Evolutionary conservation across 2,329 filamentous ascomycete genomes (phyloP).

Genomic region (Blastomyces emzantsi): DNA sequence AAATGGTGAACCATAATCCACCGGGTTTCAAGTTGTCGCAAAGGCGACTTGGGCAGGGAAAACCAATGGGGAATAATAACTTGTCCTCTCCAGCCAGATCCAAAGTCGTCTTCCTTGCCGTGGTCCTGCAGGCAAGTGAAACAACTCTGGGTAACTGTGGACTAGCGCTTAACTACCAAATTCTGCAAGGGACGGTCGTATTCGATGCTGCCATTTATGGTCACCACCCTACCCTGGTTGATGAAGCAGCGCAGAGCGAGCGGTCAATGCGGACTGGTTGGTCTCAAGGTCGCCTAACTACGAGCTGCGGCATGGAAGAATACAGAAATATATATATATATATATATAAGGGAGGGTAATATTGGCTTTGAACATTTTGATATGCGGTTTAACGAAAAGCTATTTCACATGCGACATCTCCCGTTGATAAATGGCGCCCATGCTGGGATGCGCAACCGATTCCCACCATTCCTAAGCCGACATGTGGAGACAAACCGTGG

Average conservation of each 20-base stretch:
- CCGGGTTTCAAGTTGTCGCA: not conserved
- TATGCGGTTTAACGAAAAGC: not conserved
- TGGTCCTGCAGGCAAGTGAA: not conserved
- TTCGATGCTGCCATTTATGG: not conserved
- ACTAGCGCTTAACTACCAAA: not conserved
- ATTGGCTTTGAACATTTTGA: not conserved
- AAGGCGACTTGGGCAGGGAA: not conserved
- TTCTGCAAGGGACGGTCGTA: not conserved
- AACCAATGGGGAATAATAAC: not conserved
- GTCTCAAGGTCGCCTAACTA: not conserved
- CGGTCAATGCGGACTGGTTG: not conserved
- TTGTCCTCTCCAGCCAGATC: not conserved
- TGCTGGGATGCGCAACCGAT: not conserved
- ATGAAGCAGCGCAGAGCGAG: not conserved
- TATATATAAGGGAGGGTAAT: not conserved
- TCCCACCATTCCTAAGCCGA: not conserved
- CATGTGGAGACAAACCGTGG: not conserved
- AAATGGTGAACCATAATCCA: slow-evolving; percentile 1
- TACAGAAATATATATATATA: not conserved
- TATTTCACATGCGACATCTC: slow-evolving; percentile 2
- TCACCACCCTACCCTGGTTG: not conserved
- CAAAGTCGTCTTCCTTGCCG: not conserved
- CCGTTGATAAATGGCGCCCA: not conserved
- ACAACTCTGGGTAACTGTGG: not conserved
- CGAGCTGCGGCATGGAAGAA: not conserved